Conservation (phyloP, 495 filamentous ascomycete genomes). For the Baudoinia panamericana region DNA sequence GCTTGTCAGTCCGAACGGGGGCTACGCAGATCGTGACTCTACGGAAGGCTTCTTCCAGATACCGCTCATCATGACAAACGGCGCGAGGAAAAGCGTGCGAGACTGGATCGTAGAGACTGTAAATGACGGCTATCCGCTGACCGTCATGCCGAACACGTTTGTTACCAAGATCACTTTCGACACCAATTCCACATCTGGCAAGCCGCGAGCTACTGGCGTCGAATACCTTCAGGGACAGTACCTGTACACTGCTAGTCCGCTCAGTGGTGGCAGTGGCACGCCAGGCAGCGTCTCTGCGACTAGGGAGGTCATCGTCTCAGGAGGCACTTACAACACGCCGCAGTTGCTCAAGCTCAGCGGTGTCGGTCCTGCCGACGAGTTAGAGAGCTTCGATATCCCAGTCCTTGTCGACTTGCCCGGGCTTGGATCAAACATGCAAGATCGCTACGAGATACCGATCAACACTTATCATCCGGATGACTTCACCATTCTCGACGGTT, state of each 20-base stretch:
- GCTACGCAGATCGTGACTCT: no score
- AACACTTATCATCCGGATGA: neutral
- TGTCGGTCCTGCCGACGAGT: conserved; percentile 12
- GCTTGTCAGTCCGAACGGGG: conserved; percentile 39
- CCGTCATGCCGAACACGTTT: conserved; percentile 46
- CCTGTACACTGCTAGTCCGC: conserved; percentile 50
- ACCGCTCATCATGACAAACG: no score
- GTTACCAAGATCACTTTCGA: conserved; percentile 49
- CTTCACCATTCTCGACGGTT: conserved; percentile 8
- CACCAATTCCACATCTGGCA: conserved; percentile 21
- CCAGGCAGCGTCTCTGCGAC: neutral
- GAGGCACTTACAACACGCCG: conserved; percentile 15
- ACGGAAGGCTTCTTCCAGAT: no score
- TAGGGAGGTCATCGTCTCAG: conserved; percentile 13
- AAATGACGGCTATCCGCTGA: conserved; percentile 39
- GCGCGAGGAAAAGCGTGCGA: conserved; percentile 38
- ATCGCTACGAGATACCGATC: conserved; percentile 9
- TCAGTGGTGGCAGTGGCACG: no score
- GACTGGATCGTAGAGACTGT: conserved; percentile 42
- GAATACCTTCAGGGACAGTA: conserved; percentile 47
- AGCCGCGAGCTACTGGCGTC: conserved; percentile 46
- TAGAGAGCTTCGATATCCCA: conserved; percentile 12
- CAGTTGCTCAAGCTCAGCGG: conserved; percentile 13
- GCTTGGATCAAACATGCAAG: conserved; percentile 16
- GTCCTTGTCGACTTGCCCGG: conserved; percentile 11